Conservation (phyloP, 176 grass and related monocot genomes). For the Ensete ventricosum region DNA sequence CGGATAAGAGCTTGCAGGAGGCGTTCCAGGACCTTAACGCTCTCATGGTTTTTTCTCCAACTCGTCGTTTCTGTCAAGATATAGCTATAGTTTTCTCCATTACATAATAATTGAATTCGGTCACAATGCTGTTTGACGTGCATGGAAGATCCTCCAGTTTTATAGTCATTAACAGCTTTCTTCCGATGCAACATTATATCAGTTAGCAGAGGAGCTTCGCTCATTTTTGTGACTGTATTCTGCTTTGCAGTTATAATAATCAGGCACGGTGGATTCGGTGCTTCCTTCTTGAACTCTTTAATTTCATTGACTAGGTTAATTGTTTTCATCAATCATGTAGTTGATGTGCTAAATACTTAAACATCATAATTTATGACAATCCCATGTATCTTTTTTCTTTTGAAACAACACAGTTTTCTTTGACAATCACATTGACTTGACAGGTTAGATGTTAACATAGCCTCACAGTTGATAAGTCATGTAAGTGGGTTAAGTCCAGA, state of each 20-base stretch:
- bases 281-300: not conserved
- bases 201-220: not conserved
- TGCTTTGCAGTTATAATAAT: not conserved
- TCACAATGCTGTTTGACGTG: not conserved
- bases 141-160: not conserved
- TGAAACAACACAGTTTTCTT: too few species aligned
- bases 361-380: not conserved
- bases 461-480: too few species aligned
- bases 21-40: conserved; percentile 98
- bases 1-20: conserved; percentile 91
- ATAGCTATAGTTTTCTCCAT: not conserved
- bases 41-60: conserved; percentile 51
- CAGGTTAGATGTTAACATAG: too few species aligned
- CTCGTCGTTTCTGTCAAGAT: not conserved
- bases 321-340: not conserved
- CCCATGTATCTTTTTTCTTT: not conserved
- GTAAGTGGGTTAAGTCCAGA: too few species aligned
- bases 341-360: not conserved
- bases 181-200: not conserved
- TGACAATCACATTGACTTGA: too few species aligned
- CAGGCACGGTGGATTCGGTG: not conserved
- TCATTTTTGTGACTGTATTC: not conserved
- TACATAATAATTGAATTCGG: not conserved
- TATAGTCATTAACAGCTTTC: not conserved
- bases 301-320: not conserved